Conservation (phyloP, 345 rosid species). For the Cardamine chenopodiifolia region DNA sequence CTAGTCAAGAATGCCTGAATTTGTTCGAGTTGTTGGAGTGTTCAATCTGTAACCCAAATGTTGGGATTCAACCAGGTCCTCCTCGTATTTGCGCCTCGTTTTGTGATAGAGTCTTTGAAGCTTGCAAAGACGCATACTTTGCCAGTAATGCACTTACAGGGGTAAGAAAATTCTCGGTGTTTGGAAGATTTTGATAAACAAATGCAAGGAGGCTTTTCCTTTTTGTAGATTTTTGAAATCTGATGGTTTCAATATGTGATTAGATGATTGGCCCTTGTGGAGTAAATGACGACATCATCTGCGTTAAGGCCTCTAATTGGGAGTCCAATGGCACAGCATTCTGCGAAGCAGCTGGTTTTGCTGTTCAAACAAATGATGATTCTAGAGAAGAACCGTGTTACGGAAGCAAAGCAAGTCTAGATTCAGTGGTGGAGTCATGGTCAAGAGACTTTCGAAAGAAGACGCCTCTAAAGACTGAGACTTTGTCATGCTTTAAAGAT, state of each 20-base stretch:
- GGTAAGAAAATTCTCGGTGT: conserved; percentile 40
- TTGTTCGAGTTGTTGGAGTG: conserved; percentile 92
- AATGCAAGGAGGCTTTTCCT: background rate
- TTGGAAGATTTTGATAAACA: background rate
- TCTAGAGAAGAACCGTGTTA: conserved; percentile 67
- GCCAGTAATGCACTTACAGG: conserved; percentile 68
- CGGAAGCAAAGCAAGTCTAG: conserved; percentile 81
- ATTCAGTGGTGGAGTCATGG: conserved; percentile 83
- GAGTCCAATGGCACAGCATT: conserved; percentile 83
- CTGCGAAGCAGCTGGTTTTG: conserved; percentile 82
- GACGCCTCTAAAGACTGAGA: conserved; percentile 34
- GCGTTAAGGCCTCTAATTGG: conserved; percentile 83
- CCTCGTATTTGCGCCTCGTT: conserved; percentile 78
- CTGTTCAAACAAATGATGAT: conserved; percentile 50
- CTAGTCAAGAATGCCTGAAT: conserved; percentile 70
- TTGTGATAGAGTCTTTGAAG: conserved; percentile 74
- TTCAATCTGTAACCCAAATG: conserved; percentile 84
- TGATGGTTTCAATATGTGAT: conserved; percentile 8
- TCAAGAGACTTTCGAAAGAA: conserved; percentile 30
- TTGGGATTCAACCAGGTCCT: conserved; percentile 86
- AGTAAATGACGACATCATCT: conserved; percentile 61
- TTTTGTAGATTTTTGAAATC: background rate
- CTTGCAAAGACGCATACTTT: conserved; percentile 86
- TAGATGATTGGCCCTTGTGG: conserved; percentile 67
- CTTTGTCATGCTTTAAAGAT: conserved; percentile 43